These are phyloP conservation scores for Diplosphaera chodatii DNA, from an alignment of 139 green algal genomes.

Conservation along the genomic window DNA sequence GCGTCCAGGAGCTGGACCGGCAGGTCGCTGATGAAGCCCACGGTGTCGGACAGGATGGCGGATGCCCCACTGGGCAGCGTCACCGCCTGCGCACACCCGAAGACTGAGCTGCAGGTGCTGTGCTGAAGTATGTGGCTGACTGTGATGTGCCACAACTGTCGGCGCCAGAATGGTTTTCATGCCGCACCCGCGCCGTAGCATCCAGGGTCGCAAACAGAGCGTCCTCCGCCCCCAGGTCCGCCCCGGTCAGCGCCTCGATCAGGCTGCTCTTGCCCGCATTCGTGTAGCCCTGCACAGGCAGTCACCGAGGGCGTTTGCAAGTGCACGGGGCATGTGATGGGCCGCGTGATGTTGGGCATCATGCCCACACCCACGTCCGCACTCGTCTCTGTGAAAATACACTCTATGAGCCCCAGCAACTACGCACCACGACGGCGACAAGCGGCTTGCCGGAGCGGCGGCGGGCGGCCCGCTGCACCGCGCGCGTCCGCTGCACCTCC, in stretches of 20 bases:
- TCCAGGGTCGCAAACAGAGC: conserved; percentile 65
- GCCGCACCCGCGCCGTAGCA: conserved; percentile 25
- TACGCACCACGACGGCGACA: conserved; percentile 28
- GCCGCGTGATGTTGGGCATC: no score
- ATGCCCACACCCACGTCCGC: no score
- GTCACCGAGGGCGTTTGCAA: no score
- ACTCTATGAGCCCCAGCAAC: no score
- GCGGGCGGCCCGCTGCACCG: conserved; percentile 33
- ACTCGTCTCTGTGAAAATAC: no score
- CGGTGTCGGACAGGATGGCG: conserved; percentile 50
- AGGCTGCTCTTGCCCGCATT: conserved; percentile 52
- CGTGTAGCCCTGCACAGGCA: conserved; percentile 44
- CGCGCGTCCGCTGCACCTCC: conserved; percentile 38
- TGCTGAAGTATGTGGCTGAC: no score
- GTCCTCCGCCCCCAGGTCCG: conserved; percentile 25
- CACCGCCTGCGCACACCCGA: background rate
- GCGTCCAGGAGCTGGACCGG: conserved; percentile 57
- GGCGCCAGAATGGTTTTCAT: no score
- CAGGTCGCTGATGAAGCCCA: conserved; percentile 75
- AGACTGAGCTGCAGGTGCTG: no score
- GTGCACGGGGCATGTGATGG: no score
- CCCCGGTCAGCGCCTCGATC: conserved; percentile 19
- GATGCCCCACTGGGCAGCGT: conserved; percentile 32
- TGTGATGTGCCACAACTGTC: no score
- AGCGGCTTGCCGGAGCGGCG: conserved; percentile 23